Percentiles rank a stretch among this genome's conserved stretches.
Conservation (phyloP, 176 grass and related monocot genomes). For the Oryza australiensis region DNA sequence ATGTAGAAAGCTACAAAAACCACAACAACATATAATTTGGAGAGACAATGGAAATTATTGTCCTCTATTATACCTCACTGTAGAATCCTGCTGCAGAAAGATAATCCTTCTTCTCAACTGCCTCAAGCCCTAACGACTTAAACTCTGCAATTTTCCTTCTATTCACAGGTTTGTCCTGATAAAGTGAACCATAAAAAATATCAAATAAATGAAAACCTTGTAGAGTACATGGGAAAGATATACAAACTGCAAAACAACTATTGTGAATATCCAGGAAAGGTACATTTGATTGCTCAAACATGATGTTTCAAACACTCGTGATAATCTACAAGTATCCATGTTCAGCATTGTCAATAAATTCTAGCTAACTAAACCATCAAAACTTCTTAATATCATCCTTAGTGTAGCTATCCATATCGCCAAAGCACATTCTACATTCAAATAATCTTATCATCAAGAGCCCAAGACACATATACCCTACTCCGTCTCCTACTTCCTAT, state of each 20-base stretch:
- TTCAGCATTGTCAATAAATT: too few species aligned
- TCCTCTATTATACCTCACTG: slow-evolving; percentile 27
- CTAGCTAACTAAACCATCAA: too few species aligned
- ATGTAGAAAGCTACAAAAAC: background rate
- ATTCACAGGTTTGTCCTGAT: slow-evolving; percentile 35
- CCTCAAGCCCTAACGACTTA: slow-evolving; percentile 31
- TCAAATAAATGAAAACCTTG: slow-evolving; percentile 2
- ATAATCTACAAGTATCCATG: too few species aligned
- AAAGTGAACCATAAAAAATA: background rate
- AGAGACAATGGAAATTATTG: background rate
- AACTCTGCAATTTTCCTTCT: slow-evolving; percentile 8
- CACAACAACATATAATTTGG: background rate
- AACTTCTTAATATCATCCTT: too few species aligned
- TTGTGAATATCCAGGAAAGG: background rate
- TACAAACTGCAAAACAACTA: background rate
- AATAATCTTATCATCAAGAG: too few species aligned
- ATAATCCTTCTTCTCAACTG: slow-evolving; percentile 34
- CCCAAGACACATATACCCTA: too few species aligned
- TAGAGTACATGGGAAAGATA: background rate
- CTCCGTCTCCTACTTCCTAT: too few species aligned
- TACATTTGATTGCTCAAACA: too few species aligned
- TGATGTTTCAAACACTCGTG: too few species aligned
- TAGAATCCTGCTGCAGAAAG: slow-evolving; percentile 37
- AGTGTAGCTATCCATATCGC: too few species aligned
- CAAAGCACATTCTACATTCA: too few species aligned